Evolutionary conservation across 1,284 basidiomycete species (phyloP).

Genomic region (Melampsora larici-populina): DNA sequence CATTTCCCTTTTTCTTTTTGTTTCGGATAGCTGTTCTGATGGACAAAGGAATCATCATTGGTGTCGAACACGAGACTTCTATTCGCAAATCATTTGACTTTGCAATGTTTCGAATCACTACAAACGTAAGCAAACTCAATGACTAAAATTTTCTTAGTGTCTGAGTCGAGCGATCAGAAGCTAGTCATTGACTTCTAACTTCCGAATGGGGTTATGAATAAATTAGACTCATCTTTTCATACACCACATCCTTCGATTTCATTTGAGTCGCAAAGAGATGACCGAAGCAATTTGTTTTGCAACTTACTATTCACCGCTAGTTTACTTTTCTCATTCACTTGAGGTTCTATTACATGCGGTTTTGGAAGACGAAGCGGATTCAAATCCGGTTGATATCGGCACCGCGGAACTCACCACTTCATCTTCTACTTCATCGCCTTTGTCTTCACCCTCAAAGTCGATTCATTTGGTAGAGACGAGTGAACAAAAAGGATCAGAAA

Average conservation of each 20-base stretch:
- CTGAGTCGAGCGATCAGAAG: not conserved
- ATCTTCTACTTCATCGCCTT: constrained; percentile 27
- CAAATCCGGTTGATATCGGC: constrained; percentile 14
- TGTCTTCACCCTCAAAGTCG: not conserved
- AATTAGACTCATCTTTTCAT: constrained; percentile 84
- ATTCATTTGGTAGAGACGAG: not conserved
- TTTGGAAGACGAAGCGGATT: constrained; percentile 77
- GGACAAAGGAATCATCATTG: constrained; percentile 98
- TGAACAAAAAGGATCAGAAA: constrained; percentile 47
- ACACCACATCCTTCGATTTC: constrained; percentile 81
- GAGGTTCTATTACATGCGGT: too few species aligned
- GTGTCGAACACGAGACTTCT: constrained; percentile 82
- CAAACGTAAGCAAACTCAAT: constrained; percentile 63
- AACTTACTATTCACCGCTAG: constrained; percentile 76
- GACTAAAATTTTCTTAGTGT: too few species aligned
- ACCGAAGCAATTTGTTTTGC: constrained; percentile 81
- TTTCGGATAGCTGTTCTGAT: constrained; percentile 74
- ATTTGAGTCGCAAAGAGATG: constrained; percentile 69
- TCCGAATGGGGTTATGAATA: not conserved
- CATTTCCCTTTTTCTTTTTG: constrained; percentile 2
- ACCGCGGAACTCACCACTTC: not conserved
- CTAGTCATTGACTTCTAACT: not conserved
- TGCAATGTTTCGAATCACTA: constrained; percentile 84
- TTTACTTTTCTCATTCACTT: constrained; percentile 87
- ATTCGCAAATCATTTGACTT: constrained; percentile 77